Conservation (phyloP, 2,329 filamentous ascomycete species). For the Colletotrichum gloeosporioides region DNA sequence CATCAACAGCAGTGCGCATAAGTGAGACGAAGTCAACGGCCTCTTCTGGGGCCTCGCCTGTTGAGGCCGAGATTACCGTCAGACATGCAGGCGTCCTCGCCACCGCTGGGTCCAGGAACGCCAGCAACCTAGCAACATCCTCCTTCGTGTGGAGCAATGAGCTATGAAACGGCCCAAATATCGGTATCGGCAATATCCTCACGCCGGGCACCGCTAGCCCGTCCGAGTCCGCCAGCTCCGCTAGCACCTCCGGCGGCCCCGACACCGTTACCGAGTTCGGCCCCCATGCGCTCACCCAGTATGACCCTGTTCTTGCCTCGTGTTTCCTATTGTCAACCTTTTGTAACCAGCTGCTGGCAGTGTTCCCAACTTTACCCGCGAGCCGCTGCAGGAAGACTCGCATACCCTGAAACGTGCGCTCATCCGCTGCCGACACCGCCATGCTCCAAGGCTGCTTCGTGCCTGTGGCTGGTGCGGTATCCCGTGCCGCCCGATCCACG, state of each 20-base stretch:
- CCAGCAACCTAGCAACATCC: background rate
- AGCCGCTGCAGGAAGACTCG: background rate
- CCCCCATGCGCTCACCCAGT: background rate
- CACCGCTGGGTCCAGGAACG: background rate
- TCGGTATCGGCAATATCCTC: background rate
- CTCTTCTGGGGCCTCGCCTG: background rate
- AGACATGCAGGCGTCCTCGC: background rate
- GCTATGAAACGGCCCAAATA: constrained; percentile 2
- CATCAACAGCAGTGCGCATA: background rate
- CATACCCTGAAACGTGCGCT: background rate
- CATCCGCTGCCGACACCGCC: background rate
- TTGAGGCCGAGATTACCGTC: background rate
- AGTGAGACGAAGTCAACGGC: background rate
- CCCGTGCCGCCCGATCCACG: background rate
- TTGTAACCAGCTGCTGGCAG: background rate
- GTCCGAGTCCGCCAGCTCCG: background rate
- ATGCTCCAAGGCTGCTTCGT: background rate
- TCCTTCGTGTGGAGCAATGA: background rate
- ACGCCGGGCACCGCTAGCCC: background rate
- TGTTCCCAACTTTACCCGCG: background rate
- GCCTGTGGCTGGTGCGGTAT: background rate
- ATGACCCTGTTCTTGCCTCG: background rate
- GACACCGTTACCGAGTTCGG: background rate
- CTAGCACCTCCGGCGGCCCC: background rate
- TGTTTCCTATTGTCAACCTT: background rate